A percentile compares a stretch with the other conserved stretches of the same genome.
Evolutionary conservation across 345 rosid species (phyloP).

Genomic region (Eucalyptus melliodora): DNA sequence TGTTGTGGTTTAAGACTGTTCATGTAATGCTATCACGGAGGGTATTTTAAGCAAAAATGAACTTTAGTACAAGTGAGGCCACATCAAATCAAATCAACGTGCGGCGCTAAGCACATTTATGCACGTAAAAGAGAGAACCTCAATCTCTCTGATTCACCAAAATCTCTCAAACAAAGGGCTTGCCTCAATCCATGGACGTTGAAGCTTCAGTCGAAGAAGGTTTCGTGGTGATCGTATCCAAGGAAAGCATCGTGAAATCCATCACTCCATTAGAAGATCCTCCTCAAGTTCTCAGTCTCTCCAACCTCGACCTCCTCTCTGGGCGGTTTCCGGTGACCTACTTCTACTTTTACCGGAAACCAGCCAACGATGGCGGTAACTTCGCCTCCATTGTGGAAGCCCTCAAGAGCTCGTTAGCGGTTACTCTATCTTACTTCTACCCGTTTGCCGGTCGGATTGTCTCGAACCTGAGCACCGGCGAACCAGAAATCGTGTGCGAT

Average conservation of each 20-base stretch:
- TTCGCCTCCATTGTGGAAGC: conserved; percentile 13
- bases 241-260: conserved; percentile 37
- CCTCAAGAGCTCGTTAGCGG: conserved; percentile 41
- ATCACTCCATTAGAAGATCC: neutral
- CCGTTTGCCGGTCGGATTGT: conserved; percentile 73
- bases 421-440: conserved; percentile 37
- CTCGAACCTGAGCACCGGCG: conserved; percentile 21
- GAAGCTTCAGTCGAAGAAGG: neutral
- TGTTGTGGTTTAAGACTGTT: neutral
- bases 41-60: neutral
- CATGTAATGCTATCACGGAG: neutral
- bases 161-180: neutral
- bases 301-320: conserved; percentile 84
- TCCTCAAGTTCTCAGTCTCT: conserved; percentile 25
- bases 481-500: conserved; percentile 60
- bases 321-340: conserved; percentile 82
- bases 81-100: neutral
- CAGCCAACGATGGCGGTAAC: neutral
- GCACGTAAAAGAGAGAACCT: neutral
- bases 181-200: neutral
- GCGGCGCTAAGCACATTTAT: neutral
- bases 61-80: neutral
- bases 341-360: conserved; percentile 53
- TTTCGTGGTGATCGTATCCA: conserved; percentile 26
- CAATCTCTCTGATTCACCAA: neutral